Evolutionary conservation across 768 basidiomycete species (phyloP).

Genomic region (Mycena albidolilacea): DNA sequence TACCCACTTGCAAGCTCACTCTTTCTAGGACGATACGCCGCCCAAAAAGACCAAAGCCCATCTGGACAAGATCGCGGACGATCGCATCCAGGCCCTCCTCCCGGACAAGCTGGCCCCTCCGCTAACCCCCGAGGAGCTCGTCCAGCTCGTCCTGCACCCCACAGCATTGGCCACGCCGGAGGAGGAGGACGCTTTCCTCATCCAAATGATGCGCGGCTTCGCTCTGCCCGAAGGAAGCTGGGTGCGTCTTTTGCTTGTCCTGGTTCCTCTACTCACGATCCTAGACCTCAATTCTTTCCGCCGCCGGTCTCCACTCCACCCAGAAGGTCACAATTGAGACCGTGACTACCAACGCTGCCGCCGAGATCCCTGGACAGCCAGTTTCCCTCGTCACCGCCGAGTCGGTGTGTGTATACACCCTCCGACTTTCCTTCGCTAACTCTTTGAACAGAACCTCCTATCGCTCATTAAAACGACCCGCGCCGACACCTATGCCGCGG

Average conservation of each 20-base stretch:
- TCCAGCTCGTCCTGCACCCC: background rate
- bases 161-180: background rate
- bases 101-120: background rate
- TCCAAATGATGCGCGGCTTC: background rate
- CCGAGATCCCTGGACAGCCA: no score
- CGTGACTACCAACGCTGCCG: background rate
- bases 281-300: background rate
- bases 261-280: slow-evolving; percentile 2
- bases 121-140: background rate
- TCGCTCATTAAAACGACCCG: no score
- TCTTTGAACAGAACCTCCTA: no score
- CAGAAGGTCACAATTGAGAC: background rate
- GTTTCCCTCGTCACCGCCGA: no score
- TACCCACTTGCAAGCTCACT: slow-evolving; percentile 1
- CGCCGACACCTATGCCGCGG: no score
- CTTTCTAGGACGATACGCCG: background rate
- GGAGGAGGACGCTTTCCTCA: background rate
- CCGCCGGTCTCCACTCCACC: background rate
- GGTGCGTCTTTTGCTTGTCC: slow-evolving; percentile 2
- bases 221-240: background rate
- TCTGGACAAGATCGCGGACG: background rate
- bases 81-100: background rate
- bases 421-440: no score
- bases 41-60: background rate
- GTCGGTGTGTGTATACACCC: no score